Conservation (phyloP, 108 stramenopile species). For the Epithemia pelagica region DNA sequence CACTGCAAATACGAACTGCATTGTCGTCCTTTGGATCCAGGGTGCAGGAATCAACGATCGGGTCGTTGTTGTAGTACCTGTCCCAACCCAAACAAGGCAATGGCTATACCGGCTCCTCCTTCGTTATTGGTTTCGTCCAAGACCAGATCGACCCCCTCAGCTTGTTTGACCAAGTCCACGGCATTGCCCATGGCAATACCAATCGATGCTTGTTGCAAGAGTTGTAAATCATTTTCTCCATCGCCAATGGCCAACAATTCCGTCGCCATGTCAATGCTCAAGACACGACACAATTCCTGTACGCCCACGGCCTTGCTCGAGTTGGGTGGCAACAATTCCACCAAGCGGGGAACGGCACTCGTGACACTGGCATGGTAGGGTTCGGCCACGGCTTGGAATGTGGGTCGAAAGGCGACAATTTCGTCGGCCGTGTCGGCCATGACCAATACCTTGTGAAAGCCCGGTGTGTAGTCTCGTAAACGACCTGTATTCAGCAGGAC, state of each 20-base stretch:
- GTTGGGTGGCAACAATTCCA: conserved; percentile 83
- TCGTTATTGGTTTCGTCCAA: conserved; percentile 72
- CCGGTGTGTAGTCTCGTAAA: conserved; percentile 31
- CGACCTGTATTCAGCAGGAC: conserved; percentile 26
- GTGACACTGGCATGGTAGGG: conserved; percentile 54
- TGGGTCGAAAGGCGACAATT: conserved; percentile 48
- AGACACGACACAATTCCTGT: conserved; percentile 57
- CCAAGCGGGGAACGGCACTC: conserved; percentile 85
- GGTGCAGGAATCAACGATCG: too few relatives aligned
- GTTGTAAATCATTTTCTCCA: conserved; percentile 89
- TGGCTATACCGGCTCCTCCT: conserved; percentile 88
- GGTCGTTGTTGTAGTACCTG: conserved; percentile 1
- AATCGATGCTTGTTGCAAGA: conserved; percentile 69
- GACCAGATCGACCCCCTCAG: conserved; percentile 57
- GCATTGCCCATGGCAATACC: conserved; percentile 89
- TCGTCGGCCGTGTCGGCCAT: conserved; percentile 66
- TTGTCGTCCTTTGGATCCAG: too few relatives aligned
- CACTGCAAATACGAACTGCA: too few relatives aligned
- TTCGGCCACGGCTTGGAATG: conserved; percentile 56
- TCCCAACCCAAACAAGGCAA: conserved; percentile 38
- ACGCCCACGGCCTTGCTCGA: conserved; percentile 88
- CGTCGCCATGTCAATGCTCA: conserved; percentile 53
- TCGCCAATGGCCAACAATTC: conserved; percentile 85
- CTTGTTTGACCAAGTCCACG: conserved; percentile 53
- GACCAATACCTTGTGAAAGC: conserved; percentile 79